Base-by-base conservation (phyloP, 2,329 filamentous ascomycete species). In the Tympanopsis confertula region DNA sequence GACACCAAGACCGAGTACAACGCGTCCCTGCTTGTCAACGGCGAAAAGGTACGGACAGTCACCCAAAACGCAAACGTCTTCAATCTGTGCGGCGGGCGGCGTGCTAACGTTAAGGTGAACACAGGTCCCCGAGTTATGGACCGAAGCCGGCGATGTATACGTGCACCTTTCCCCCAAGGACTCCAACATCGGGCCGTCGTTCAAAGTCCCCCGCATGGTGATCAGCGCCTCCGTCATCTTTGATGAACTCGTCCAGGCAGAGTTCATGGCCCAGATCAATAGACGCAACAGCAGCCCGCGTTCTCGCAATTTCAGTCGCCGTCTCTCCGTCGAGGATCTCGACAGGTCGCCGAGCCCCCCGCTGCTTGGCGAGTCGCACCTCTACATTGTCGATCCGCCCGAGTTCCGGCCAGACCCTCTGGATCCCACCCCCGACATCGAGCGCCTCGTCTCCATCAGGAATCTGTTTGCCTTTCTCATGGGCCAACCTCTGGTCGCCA, bases 71-170 rank as follows among this genome's bases (percentile, higher is more conserved):
- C n/a, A n/a, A n/a, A n/a, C n/a, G n/a, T n/a, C n/a, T n/a, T n/a
- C n/a, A n/a, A n/a, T n/a, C n/a, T n/a, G n/a, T n/a, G n/a, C n/a
- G n/a, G n/a, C n/a, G n/a, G n/a, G n/a, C n/a, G n/a, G n/a, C n/a
- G n/a, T n/a, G n/a, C n/a, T n/a, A n/a, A n/a, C n/a, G n/a, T n/a
- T n/a, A n/a, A n/a, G n/a, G n/a, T n/a, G n/a, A n/a, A n/a, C n/a
- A n/a, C n/a, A 78, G 73, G 71, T 81, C 3, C 73, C 76, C 2
- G 78, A 82, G 51, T 55, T 82, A 15, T 82, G 78, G 78, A 72
- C 76, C 44, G 74, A 79, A 39, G 58, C 54, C 37, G 75, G 71
- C 28, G 68, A 68, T 42, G 65, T 78, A 18, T 60, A 65, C 37
- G 65, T 82, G 15, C 74, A 75, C 46, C 55, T 82, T 3, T 69